These are phyloP conservation scores for Suillus brevipes DNA, from an alignment of 768 basidiomycete species.

Conservation along the genomic window DNA sequence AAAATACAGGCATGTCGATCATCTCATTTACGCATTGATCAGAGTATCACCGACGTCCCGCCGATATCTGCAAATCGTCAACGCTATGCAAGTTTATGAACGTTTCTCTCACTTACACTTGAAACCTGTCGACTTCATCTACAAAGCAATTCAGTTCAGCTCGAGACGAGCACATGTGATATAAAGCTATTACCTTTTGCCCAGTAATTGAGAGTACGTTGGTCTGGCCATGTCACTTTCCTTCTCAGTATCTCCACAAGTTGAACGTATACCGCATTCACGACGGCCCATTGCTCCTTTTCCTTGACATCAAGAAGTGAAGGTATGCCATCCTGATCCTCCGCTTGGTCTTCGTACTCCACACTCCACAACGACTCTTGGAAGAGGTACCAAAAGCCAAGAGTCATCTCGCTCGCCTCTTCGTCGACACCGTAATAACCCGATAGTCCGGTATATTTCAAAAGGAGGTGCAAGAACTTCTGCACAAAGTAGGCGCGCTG, in stretches of 20 bases:
- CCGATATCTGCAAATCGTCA: conserved; percentile 57
- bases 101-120: conserved; percentile 52
- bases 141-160: conserved; percentile 10
- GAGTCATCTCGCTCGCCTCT: conserved; percentile 83
- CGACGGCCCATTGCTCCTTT: conserved; percentile 49
- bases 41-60: conserved; percentile 86
- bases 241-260: conserved; percentile 67
- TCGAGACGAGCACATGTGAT: not conserved
- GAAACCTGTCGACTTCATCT: conserved; percentile 82
- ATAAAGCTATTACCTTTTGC: conserved; percentile 55
- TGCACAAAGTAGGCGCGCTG: conserved; percentile 60
- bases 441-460: conserved; percentile 73
- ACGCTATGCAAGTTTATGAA: not conserved
- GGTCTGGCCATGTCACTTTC: conserved; percentile 75
- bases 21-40: conserved; percentile 72
- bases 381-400: conserved; percentile 88
- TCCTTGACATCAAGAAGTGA: conserved; percentile 25
- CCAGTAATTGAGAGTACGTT: conserved; percentile 50
- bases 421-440: conserved; percentile 84
- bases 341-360: conserved; percentile 49
- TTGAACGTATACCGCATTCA: conserved; percentile 78
- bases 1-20: not conserved
- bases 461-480: conserved; percentile 65
- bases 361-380: conserved; percentile 84
- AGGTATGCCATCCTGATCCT: conserved; percentile 23